Conservation (phyloP, 768 basidiomycete genomes). For the Xerocomus potaroensis region DNA sequence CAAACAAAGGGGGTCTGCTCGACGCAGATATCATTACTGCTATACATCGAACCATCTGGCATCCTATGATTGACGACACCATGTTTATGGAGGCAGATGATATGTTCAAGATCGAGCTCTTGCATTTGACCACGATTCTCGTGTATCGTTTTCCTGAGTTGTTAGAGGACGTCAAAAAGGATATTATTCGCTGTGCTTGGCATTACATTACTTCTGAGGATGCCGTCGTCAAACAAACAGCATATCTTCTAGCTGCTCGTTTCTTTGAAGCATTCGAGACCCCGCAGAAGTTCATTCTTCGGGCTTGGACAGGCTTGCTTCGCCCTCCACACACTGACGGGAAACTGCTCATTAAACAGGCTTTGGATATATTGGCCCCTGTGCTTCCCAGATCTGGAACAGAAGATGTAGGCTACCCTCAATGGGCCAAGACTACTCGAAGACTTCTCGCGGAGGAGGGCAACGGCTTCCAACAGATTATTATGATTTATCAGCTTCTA, state of each 20-base stretch:
- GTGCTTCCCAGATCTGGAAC: slow-evolving; percentile 64
- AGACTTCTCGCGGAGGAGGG: slow-evolving; percentile 88
- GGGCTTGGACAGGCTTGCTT: slow-evolving; percentile 87
- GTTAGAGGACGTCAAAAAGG: slow-evolving; percentile 81
- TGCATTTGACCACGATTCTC: slow-evolving; percentile 84
- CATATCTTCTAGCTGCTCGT: slow-evolving; percentile 83
- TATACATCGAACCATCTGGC: slow-evolving; percentile 77
- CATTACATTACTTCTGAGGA: slow-evolving; percentile 83
- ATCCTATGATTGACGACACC: slow-evolving; percentile 57
- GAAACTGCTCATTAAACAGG: slow-evolving; percentile 74
- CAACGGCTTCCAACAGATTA: slow-evolving; percentile 59
- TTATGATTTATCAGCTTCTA: slow-evolving; percentile 86
- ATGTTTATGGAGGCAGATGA: slow-evolving; percentile 66
- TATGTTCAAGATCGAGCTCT: slow-evolving; percentile 83
- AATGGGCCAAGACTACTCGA: slow-evolving; percentile 86
- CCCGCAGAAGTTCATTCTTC: slow-evolving; percentile 85
- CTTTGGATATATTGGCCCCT: slow-evolving; percentile 81
- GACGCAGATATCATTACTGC: slow-evolving; percentile 66
- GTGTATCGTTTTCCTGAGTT: slow-evolving; percentile 80
- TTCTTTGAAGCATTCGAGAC: slow-evolving; percentile 90
- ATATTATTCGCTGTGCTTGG: slow-evolving; percentile 93
- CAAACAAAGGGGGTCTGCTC: slow-evolving; percentile 56
- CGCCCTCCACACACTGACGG: slow-evolving; percentile 77
- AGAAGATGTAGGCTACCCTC: slow-evolving; percentile 55
- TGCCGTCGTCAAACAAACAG: slow-evolving; percentile 87